Evolutionary conservation across 805 yeast species (phyloP).

Genomic region (Huiozyma naganishii): DNA sequence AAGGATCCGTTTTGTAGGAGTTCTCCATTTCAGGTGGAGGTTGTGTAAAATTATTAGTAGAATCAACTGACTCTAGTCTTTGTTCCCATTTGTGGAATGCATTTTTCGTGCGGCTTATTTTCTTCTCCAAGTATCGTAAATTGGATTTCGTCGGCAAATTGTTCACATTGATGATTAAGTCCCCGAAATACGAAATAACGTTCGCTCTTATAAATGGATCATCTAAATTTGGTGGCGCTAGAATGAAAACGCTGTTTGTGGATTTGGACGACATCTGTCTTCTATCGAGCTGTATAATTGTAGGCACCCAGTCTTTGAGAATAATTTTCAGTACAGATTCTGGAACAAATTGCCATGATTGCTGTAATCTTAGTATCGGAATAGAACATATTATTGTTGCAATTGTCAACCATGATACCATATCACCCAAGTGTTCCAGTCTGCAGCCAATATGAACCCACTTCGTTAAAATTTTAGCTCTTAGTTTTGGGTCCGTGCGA

Average conservation of each 20-base stretch:
- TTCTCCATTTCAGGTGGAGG: background rate
- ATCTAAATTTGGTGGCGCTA: conserved; percentile 85
- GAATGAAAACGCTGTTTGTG: conserved; percentile 46
- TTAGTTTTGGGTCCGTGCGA: conserved; percentile 16
- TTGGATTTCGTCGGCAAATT: conserved; percentile 20
- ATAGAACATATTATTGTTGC: conserved; percentile 74
- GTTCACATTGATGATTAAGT: conserved; percentile 42
- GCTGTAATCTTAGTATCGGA: conserved; percentile 63
- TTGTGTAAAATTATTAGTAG: background rate
- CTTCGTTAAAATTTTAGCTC: conserved; percentile 59
- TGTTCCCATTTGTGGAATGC: conserved; percentile 80
- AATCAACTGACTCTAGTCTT: conserved; percentile 31
- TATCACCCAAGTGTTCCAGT: conserved; percentile 74
- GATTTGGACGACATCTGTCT: conserved; percentile 51
- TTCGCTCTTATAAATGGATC: conserved; percentile 59
- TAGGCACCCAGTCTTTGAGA: conserved; percentile 84
- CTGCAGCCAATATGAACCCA: conserved; percentile 81
- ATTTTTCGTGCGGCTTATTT: conserved; percentile 55
- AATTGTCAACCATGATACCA: conserved; percentile 90
- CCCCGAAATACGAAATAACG: conserved; percentile 88
- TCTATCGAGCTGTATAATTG: conserved; percentile 77
- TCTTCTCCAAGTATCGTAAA: conserved; percentile 44
- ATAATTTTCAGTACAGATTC: conserved; percentile 47
- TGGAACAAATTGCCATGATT: conserved; percentile 67
- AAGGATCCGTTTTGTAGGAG: conserved; percentile 14